Percentiles rank a stretch among this genome's conserved stretches.
These are phyloP conservation scores for Abelmoschus esculentus DNA, from an alignment of 345 rosid species.

Conservation along the genomic window DNA sequence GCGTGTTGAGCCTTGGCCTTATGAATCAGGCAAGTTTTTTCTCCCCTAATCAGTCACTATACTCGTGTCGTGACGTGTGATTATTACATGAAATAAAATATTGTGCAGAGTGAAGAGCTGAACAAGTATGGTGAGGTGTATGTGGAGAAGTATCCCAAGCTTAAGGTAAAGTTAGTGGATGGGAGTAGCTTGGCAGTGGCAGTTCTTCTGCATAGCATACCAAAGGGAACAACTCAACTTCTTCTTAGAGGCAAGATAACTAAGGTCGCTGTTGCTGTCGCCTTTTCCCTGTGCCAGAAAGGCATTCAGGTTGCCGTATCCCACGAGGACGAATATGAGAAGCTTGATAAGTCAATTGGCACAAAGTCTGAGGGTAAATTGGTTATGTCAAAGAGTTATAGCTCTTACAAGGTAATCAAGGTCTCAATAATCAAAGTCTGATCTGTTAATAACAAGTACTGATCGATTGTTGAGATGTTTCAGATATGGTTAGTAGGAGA, in stretches of 20 bases:
- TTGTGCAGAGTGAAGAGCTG: constrained; percentile 7
- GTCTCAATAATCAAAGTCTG: not conserved
- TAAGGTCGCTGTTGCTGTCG: constrained; percentile 51
- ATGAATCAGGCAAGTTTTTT: constrained; percentile 39
- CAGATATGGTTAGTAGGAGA: constrained; percentile 38
- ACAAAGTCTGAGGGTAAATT: constrained; percentile 13
- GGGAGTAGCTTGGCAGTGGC: not conserved
- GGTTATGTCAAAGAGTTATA: constrained; percentile 20
- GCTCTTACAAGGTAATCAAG: constrained; percentile 23
- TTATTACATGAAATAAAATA: not conserved
- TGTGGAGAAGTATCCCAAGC: not conserved
- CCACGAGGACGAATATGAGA: constrained; percentile 25
- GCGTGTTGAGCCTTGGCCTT: constrained; percentile 23
- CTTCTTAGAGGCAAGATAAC: constrained; percentile 36
- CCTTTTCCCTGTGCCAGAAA: constrained; percentile 30
- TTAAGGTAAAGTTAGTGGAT: not conserved
- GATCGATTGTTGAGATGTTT: not conserved
- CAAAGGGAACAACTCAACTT: constrained; percentile 42
- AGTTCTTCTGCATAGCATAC: constrained; percentile 46
- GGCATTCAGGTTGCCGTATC: constrained; percentile 27
- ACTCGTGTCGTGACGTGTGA: too few relatives aligned
- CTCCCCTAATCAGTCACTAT: not conserved
- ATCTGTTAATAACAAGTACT: not conserved
- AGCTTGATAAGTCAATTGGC: constrained; percentile 26
- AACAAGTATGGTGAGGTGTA: not conserved